phyloP scores from a whole-genome alignment of 2,329 filamentous ascomycete species.

The Penicillium frequentans region DNA sequence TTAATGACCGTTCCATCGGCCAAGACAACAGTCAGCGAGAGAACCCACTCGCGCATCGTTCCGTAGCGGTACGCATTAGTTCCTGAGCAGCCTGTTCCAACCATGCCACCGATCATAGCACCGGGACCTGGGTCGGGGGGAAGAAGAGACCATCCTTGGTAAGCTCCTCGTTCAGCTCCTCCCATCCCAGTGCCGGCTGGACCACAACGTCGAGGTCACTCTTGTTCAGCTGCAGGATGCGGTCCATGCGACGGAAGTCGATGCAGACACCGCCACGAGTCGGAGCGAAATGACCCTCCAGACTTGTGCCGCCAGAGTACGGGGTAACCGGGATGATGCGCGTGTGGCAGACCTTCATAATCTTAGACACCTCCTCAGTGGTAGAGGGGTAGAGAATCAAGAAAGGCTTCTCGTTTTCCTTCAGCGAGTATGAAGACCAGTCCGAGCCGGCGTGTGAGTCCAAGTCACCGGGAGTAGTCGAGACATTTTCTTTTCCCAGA shows the following conservation, averaged over 20 bases:
- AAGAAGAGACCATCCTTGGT: slow-evolving; percentile 78
- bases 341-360: slow-evolving; percentile 85
- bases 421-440: slow-evolving; percentile 57
- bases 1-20: slow-evolving; percentile 89
- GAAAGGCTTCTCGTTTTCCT: slow-evolving; percentile 47
- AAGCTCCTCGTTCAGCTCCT: slow-evolving; percentile 77
- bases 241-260: slow-evolving; percentile 83
- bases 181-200: slow-evolving; percentile 83
- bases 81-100: slow-evolving; percentile 58
- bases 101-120: slow-evolving; percentile 81
- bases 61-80: slow-evolving; percentile 92
- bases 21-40: slow-evolving; percentile 81
- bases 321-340: slow-evolving; percentile 81
- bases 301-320: slow-evolving; percentile 82
- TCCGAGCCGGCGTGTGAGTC: slow-evolving; percentile 61
- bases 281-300: slow-evolving; percentile 85
- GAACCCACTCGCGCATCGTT: slow-evolving; percentile 93
- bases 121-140: slow-evolving; percentile 89
- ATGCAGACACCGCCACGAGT: slow-evolving; percentile 82
- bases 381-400: slow-evolving; percentile 72
- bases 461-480: slow-evolving; percentile 55
- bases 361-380: slow-evolving; percentile 79
- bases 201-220: slow-evolving; percentile 75
- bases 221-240: slow-evolving; percentile 73
- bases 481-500: slow-evolving; percentile 64